Evolutionary conservation across 306 rosid species (phyloP).

Genomic region (Hippophae gyantsensis): DNA sequence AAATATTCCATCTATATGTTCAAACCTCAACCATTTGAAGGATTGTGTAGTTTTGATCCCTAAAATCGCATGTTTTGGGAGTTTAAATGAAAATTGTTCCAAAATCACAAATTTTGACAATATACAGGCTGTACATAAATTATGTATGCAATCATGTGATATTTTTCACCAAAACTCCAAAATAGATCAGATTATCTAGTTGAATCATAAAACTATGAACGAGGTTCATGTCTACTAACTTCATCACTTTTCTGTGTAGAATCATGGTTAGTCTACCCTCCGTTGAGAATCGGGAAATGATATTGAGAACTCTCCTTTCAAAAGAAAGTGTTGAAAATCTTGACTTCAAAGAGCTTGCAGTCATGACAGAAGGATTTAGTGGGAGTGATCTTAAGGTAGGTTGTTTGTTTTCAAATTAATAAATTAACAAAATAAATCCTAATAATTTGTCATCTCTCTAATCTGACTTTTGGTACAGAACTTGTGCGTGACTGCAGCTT

Average conservation of each 20-base stretch:
- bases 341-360: conserved; percentile 68
- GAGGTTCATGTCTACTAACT: conserved; percentile 14
- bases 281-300: conserved; percentile 57
- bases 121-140: no score
- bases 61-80: no score
- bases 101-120: no score
- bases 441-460: conserved; percentile 13
- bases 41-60: no score
- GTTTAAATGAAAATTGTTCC: no score
- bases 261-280: conserved; percentile 85
- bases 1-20: no score
- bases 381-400: conserved; percentile 89
- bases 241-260: conserved; percentile 25
- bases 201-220: not conserved
- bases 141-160: not conserved
- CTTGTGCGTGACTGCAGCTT: conserved; percentile 84
- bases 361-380: conserved; percentile 75
- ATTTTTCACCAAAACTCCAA: not conserved
- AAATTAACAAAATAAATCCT: conserved; percentile 3
- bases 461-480: conserved; percentile 48
- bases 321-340: conserved; percentile 55
- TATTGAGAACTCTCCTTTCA: conserved; percentile 58
- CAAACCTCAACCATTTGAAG: no score
- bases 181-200: conserved; percentile 1
- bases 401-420: conserved; percentile 16